Conservation (phyloP, 139 green algal species). For the Desmodesmus armatus region DNA sequence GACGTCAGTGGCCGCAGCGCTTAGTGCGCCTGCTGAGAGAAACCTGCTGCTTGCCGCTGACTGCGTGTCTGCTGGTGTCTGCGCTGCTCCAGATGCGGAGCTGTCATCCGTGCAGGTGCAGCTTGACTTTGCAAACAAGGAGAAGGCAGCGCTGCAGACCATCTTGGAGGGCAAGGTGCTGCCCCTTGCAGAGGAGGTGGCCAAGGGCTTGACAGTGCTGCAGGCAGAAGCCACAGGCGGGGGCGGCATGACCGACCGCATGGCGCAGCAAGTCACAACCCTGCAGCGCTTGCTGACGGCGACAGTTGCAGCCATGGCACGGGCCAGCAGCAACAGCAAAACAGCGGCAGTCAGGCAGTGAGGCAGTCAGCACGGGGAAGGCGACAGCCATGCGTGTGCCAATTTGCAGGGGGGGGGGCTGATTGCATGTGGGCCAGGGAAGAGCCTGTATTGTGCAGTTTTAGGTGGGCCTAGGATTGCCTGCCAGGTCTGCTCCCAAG, state of each 20-base stretch:
- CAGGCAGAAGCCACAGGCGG: conserved; percentile 18
- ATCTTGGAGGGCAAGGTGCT: conserved; percentile 86
- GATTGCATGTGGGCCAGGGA: too few species aligned
- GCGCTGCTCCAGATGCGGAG: neutral
- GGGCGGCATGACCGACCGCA: neutral
- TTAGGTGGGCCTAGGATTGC: neutral
- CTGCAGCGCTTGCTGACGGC: conserved; percentile 53
- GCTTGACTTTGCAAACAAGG: conserved; percentile 60
- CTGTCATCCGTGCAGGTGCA: conserved; percentile 29
- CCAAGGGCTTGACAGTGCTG: conserved; percentile 53
- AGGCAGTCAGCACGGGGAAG: too few species aligned
- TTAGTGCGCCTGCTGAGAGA: too few species aligned
- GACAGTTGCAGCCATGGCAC: conserved; percentile 72
- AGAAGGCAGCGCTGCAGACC: conserved; percentile 79
- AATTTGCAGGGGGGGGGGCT: too few species aligned
- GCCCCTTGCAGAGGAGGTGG: conserved; percentile 67
- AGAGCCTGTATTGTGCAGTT: neutral
- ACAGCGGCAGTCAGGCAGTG: neutral
- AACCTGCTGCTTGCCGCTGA: too few species aligned
- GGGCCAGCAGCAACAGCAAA: conserved; percentile 9
- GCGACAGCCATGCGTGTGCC: too few species aligned
- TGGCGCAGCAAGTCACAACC: conserved; percentile 53
- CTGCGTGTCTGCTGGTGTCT: neutral
- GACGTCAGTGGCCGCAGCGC: neutral
- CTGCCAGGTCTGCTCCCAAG: too few species aligned